Percentiles rank a stretch among this genome's conserved stretches.
These are phyloP conservation scores for Pseudogymnoascus sp. DNA, from an alignment of 2,329 filamentous ascomycete species.

Conservation along the genomic window DNA sequence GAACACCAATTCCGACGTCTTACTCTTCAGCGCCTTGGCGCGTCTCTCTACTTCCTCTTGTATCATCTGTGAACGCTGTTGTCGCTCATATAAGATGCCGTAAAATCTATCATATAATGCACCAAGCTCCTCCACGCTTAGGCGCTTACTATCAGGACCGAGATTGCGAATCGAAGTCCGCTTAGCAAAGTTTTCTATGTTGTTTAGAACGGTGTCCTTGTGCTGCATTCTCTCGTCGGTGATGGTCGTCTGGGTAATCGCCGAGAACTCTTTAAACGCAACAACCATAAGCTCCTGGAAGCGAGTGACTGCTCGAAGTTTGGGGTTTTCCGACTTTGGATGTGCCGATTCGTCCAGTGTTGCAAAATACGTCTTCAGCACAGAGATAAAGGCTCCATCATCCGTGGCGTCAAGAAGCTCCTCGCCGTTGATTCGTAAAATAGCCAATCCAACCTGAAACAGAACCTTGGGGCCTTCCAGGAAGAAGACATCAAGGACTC, in stretches of 20 bases:
- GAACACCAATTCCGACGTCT: slow-evolving; percentile 40
- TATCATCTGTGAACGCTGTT: slow-evolving; percentile 72
- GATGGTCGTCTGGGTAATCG: slow-evolving; percentile 88
- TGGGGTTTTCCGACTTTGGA: slow-evolving; percentile 90
- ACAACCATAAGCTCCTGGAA: slow-evolving; percentile 99
- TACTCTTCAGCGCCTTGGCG: slow-evolving; percentile 55
- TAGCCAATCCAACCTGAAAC: slow-evolving; percentile 95
- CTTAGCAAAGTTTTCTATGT: slow-evolving; percentile 96
- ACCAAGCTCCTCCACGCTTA: slow-evolving; percentile 78
- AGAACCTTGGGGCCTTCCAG: slow-evolving; percentile 95
- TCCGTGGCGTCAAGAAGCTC: slow-evolving; percentile 88
- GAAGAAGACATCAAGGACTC: slow-evolving; percentile 96
- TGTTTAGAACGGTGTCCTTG: slow-evolving; percentile 88
- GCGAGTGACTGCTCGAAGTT: slow-evolving; percentile 84
- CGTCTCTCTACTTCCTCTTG: slow-evolving; percentile 67
- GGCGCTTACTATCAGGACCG: slow-evolving; percentile 87
- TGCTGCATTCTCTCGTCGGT: slow-evolving; percentile 84
- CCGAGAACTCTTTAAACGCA: slow-evolving; percentile 95
- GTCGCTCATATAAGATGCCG: slow-evolving; percentile 80
- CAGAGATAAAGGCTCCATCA: slow-evolving; percentile 93
- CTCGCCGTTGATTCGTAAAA: slow-evolving; percentile 92
- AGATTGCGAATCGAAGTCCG: slow-evolving; percentile 93
- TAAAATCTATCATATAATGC: slow-evolving; percentile 94
- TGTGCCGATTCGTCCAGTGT: slow-evolving; percentile 92
- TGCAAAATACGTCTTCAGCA: slow-evolving; percentile 91